Conservation (phyloP, 306 rosid genomes). For the Begonia masoniana region DNA sequence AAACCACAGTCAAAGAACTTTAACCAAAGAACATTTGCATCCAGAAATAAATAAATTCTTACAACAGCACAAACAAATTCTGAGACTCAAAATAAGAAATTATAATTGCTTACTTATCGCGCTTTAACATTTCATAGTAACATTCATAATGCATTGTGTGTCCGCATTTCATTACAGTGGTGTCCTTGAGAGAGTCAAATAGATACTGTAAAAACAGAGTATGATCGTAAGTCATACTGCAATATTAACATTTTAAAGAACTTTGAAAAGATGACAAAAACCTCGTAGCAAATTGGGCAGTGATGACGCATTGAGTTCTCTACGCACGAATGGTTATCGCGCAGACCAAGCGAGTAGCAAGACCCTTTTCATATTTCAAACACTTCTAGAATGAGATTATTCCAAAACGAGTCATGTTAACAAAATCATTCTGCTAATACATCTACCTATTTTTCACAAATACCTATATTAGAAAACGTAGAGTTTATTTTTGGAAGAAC, state of each 20-base stretch:
- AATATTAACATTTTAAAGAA: too few species aligned
- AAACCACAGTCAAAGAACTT: too few species aligned
- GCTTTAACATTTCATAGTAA: slow-evolving; percentile 61
- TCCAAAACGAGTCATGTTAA: too few species aligned
- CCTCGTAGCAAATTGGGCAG: slow-evolving; percentile 98
- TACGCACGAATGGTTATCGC: slow-evolving; percentile 72
- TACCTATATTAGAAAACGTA: too few species aligned
- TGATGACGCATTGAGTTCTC: slow-evolving; percentile 98
- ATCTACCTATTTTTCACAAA: too few species aligned
- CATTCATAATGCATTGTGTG: slow-evolving; percentile 93
- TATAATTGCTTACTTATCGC: slow-evolving; percentile 46
- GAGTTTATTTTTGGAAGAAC: too few species aligned
- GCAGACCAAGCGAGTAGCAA: slow-evolving; percentile 63
- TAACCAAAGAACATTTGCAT: too few species aligned
- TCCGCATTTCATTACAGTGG: slow-evolving; percentile 32
- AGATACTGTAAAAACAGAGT: not conserved
- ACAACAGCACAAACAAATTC: too few species aligned
- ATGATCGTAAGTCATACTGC: not conserved
- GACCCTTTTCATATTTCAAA: slow-evolving; percentile 32
- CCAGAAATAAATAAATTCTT: too few species aligned
- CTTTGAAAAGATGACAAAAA: slow-evolving; percentile 12
- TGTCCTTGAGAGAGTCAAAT: slow-evolving; percentile 28
- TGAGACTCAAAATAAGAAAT: not conserved
- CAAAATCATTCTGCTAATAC: too few species aligned
- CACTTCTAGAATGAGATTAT: too few species aligned